Evolutionary conservation across 495 filamentous ascomycete species (phyloP), one percentile per base, ranked within the genome.

Genomic region (Penicillium bovifimosum): DNA sequence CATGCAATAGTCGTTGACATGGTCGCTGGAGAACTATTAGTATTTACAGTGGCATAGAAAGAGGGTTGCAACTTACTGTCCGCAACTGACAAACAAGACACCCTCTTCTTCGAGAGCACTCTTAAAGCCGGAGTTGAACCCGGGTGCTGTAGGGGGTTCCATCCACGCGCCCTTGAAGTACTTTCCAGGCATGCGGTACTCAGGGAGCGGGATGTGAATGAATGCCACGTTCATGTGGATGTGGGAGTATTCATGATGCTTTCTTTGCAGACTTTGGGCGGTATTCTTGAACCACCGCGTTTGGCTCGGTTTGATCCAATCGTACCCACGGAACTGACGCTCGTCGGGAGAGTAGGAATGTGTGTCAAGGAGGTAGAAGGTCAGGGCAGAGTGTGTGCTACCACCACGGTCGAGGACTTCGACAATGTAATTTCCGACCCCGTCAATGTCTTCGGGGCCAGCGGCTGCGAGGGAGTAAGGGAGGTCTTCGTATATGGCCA

Each of bases 181-280:
- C 10, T 76, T 73, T 9, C 69, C 53, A n/a, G 65, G 57, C 27
- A 68, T 69, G 14, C 78, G 75, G 59, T 96, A 96, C 67, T 98
- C 93, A 0, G 92, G 91, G 11, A 98, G 75, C 2, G 93, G 93
- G 44, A 98, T 98, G 59, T 98, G 93, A 53, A 97, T 95, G 63
- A 98, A 98, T 0, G 95, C 91, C 68, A 97, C 82, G 65, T 97
- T 86, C 80, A 97, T 89, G 62, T 96, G 95, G 52, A 91, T 86
- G 62, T 91, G 87, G 0, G 86, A 84, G 68, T 97, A 97, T 56
- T 88, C 84, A 49, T 78, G 79, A 67, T 93, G 88, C 34, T 77
- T 73, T 60, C 86, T 84, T 59, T 79, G 80, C 36, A 96, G 66
- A 9, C 80, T 68, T 52, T 84, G 74, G 6, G 86, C 81, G 7